Percentiles rank a stretch among this genome's conserved stretches.
phyloP scores from a whole-genome alignment of 352 stramenopile genomes.

The Phytophthora niederhauseri region DNA sequence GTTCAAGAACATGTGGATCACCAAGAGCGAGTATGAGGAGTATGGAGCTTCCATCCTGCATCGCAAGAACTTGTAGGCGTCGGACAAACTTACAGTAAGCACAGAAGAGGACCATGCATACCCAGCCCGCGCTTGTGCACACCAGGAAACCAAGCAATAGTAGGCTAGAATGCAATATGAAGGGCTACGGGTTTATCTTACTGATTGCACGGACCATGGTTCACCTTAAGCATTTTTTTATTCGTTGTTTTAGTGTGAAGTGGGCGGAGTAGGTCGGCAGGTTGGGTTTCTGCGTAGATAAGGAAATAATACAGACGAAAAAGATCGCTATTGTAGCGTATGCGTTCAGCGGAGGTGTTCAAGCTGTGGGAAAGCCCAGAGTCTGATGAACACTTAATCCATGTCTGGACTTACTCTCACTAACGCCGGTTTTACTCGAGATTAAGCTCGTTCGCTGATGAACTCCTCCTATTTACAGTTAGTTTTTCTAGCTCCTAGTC shows the following conservation, averaged over 20 bases:
- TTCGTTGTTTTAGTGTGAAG: constrained; percentile 40
- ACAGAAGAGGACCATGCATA: constrained; percentile 1
- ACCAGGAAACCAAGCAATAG: no score
- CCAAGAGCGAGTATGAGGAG: constrained; percentile 98
- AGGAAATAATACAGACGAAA: constrained; percentile 23
- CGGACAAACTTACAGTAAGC: constrained; percentile 6
- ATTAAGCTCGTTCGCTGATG: no score
- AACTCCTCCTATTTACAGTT: constrained; percentile 20
- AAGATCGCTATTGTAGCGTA: not conserved
- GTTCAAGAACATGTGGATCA: constrained; percentile 99
- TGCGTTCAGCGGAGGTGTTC: not conserved
- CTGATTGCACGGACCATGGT: no score
- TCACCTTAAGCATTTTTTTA: no score
- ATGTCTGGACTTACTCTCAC: no score
- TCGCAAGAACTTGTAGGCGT: constrained; percentile 92
- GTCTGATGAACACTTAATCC: not conserved
- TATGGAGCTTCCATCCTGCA: constrained; percentile 97
- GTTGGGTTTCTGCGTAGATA: constrained; percentile 21
- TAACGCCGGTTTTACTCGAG: no score
- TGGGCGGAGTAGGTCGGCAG: constrained; percentile 3
- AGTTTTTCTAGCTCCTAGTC: constrained; percentile 19
- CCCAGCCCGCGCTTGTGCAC: no score
- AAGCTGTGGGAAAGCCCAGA: not conserved
- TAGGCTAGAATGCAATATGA: no score
- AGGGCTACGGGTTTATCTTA: no score